Conservation (phyloP, 108 stramenopile genomes). For the Cyclotella sp. region DNA sequence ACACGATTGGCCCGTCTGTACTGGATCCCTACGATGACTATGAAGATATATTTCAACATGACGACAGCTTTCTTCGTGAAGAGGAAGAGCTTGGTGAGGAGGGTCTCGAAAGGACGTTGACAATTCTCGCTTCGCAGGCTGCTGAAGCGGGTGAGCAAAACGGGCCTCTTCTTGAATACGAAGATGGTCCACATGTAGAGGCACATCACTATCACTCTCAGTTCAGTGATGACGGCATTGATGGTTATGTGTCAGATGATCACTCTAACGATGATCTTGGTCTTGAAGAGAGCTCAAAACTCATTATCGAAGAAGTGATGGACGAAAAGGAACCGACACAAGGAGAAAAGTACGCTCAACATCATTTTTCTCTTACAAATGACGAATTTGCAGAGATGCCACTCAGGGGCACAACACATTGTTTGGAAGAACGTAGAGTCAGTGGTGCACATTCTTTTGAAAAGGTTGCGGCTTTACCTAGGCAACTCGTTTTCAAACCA, state of each 20-base stretch:
- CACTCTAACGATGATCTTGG: conserved; percentile 16
- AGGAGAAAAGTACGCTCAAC: too few species aligned
- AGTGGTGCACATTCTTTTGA: neutral
- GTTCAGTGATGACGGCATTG: conserved; percentile 41
- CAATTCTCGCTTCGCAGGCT: conserved; percentile 61
- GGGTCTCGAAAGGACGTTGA: conserved; percentile 50
- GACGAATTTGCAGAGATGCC: neutral
- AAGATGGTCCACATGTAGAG: conserved; percentile 22
- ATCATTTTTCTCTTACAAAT: neutral
- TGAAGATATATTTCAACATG: conserved; percentile 31
- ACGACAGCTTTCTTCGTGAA: conserved; percentile 49
- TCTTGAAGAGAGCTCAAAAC: conserved; percentile 4
- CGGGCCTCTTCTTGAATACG: neutral
- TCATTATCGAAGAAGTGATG: neutral
- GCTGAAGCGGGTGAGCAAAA: conserved; percentile 4
- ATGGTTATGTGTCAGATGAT: conserved; percentile 37
- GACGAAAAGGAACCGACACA: neutral
- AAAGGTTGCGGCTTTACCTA: neutral
- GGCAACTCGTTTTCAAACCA: neutral
- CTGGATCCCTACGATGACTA: conserved; percentile 57
- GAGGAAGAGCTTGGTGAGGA: conserved; percentile 60
- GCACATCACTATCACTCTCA: conserved; percentile 35
- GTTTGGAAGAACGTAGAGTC: neutral
- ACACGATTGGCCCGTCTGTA: conserved; percentile 70
- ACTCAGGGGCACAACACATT: neutral